phyloP scores from a whole-genome alignment of 768 basidiomycete species.

The Hemileccinum rubropunctum region DNA sequence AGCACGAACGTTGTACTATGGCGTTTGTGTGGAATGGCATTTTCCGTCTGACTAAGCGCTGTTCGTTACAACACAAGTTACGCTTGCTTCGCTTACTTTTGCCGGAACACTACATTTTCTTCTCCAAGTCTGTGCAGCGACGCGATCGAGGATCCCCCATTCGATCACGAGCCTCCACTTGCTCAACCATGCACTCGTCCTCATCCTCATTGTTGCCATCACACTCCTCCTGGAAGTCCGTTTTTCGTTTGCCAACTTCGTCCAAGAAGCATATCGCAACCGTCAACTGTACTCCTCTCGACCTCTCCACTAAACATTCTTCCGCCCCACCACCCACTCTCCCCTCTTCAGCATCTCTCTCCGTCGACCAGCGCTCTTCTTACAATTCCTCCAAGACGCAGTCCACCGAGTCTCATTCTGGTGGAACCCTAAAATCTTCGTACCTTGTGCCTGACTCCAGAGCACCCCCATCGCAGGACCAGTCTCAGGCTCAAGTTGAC shows the following conservation, averaged over 20 bases:
- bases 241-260: conserved; percentile 69
- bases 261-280: conserved; percentile 47
- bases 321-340: conserved; percentile 36
- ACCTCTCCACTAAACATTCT: conserved; percentile 8
- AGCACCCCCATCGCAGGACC: conserved; percentile 10
- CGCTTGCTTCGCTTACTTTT: too few relatives aligned
- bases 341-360: conserved; percentile 41
- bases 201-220: conserved; percentile 1
- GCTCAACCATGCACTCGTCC: conserved; percentile 23
- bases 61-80: too few relatives aligned
- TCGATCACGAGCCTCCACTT: too few relatives aligned
- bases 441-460: conserved; percentile 30
- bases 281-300: too few relatives aligned
- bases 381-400: conserved; percentile 85
- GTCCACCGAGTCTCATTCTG: conserved; percentile 62
- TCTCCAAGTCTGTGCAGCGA: not conserved
- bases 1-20: too few relatives aligned
- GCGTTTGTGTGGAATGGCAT: too few relatives aligned
- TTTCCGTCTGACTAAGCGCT: not conserved
- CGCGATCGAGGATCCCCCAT: conserved; percentile 14
- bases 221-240: conserved; percentile 58
- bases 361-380: conserved; percentile 63
- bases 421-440: conserved; percentile 28
- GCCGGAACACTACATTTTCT: not conserved
- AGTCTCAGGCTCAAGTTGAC: not conserved